phyloP scores from a whole-genome alignment of 768 basidiomycete genomes.

The Sarcodon sp. region DNA sequence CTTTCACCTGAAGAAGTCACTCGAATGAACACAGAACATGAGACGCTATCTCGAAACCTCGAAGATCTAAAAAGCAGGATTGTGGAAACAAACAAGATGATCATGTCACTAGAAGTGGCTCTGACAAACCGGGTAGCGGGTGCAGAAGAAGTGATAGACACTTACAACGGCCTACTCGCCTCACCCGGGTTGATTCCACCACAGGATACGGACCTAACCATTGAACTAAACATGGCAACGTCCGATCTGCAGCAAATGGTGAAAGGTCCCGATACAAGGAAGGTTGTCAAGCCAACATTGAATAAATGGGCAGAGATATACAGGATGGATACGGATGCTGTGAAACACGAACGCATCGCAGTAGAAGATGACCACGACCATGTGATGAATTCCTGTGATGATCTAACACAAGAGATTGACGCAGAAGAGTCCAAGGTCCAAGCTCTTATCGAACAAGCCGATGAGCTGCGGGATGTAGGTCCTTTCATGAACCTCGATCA shows the following conservation, averaged over 20 bases:
- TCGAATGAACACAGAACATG: constrained; percentile 85
- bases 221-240: constrained; percentile 72
- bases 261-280: constrained; percentile 56
- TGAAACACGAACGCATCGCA: constrained; percentile 70
- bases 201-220: constrained; percentile 58
- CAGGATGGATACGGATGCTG: constrained; percentile 49
- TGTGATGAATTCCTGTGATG: constrained; percentile 65
- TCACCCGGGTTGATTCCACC: constrained; percentile 69
- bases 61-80: constrained; percentile 71
- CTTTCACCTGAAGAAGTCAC: constrained; percentile 84
- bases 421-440: constrained; percentile 66
- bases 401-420: constrained; percentile 63
- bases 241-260: constrained; percentile 60
- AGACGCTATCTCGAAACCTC: constrained; percentile 57
- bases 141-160: constrained; percentile 72
- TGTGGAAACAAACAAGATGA: constrained; percentile 53
- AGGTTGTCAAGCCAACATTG: constrained; percentile 66
- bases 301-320: constrained; percentile 60
- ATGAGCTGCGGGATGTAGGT: constrained; percentile 70
- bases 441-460: constrained; percentile 61
- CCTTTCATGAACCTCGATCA: neutral
- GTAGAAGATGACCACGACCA: constrained; percentile 79
- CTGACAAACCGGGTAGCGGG: constrained; percentile 68
- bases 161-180: constrained; percentile 65
- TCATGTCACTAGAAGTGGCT: constrained; percentile 75